phyloP scores from a whole-genome alignment of 1,139 yeast species.

The Nematodospora anomalae region DNA sequence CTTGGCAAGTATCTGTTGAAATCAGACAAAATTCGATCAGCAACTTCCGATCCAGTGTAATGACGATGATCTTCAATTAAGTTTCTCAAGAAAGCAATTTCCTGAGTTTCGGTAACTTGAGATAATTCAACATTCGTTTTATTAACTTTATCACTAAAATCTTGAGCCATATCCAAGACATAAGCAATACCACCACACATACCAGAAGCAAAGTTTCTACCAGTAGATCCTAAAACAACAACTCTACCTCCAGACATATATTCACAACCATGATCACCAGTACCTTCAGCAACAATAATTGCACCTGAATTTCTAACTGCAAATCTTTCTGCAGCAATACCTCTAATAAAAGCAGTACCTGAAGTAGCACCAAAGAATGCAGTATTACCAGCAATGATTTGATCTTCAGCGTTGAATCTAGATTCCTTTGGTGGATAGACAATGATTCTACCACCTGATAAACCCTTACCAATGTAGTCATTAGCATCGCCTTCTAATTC shows the following conservation, averaged over 20 bases:
- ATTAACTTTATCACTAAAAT: constrained; percentile 80
- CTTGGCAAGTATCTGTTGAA: constrained; percentile 87
- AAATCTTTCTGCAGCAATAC: constrained; percentile 98
- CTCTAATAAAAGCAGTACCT: constrained; percentile 91
- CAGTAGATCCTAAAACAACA: constrained; percentile 86
- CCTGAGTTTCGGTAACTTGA: constrained; percentile 78
- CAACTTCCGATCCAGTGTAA: constrained; percentile 89
- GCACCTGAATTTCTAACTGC: constrained; percentile 99
- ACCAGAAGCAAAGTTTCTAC: constrained; percentile 97
- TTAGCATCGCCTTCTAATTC: constrained; percentile 97
- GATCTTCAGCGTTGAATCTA: constrained; percentile 89
- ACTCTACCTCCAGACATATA: constrained; percentile 99
- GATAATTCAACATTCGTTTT: constrained; percentile 79
- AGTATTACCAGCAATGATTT: constrained; percentile 94
- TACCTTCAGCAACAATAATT: constrained; percentile 92
- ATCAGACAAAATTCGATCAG: constrained; percentile 76
- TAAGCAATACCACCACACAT: constrained; percentile 99
- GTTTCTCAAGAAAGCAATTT: constrained; percentile 91
- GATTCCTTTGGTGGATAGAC: constrained; percentile 89
- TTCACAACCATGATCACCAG: constrained; percentile 98
- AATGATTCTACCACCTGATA: constrained; percentile 91
- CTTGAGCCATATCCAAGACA: constrained; percentile 93
- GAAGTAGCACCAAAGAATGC: constrained; percentile 98
- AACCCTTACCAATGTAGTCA: constrained; percentile 96
- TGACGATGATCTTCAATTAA: constrained; percentile 94